A percentile compares a stretch with the other conserved stretches of the same genome.
phyloP scores from a whole-genome alignment of 148 eudicot species.

The Salicornia ramosissima region DNA sequence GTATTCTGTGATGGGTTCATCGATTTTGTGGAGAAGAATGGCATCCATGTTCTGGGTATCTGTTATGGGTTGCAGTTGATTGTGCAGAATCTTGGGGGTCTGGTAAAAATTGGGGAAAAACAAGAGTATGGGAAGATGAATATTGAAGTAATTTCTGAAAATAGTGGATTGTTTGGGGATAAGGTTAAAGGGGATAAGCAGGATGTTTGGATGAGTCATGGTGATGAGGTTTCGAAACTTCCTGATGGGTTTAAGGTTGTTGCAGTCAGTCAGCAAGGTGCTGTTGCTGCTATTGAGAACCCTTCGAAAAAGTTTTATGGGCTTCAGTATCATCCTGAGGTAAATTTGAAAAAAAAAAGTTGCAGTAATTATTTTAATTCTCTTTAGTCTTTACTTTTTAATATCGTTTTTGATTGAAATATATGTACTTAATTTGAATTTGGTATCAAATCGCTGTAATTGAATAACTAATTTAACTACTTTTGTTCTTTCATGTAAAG shows the following conservation, averaged over 20 bases:
- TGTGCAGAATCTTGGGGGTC: slow-evolving; percentile 71
- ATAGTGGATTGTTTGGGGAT: slow-evolving; percentile 45
- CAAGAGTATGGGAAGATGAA: slow-evolving; percentile 98
- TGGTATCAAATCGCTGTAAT: not conserved
- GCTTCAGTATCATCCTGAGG: slow-evolving; percentile 98
- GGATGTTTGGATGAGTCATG: slow-evolving; percentile 98
- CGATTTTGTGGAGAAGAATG: slow-evolving; percentile 56
- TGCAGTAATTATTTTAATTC: too few relatives aligned
- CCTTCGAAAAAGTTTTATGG: slow-evolving; percentile 61
- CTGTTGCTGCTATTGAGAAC: slow-evolving; percentile 81
- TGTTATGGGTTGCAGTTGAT: slow-evolving; percentile 90
- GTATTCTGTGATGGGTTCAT: slow-evolving; percentile 69
- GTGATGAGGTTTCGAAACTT: slow-evolving; percentile 73
- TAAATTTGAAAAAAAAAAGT: slow-evolving; percentile 15
- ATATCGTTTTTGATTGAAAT: not conserved
- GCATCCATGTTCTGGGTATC: slow-evolving; percentile 67
- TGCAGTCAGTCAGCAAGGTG: slow-evolving; percentile 74
- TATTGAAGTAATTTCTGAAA: slow-evolving; percentile 50
- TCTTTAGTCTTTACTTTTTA: not conserved
- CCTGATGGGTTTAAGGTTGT: slow-evolving; percentile 83
- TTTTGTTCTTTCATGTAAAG: not conserved
- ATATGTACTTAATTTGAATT: not conserved
- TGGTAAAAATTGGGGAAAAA: slow-evolving; percentile 62
- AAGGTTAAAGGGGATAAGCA: slow-evolving; percentile 59
- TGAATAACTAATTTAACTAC: not conserved